Evolutionary conservation across 2,329 filamentous ascomycete genomes (phyloP), one percentile per base, ranked within the genome.

Genomic region (Pestalotiopsis sp.): DNA sequence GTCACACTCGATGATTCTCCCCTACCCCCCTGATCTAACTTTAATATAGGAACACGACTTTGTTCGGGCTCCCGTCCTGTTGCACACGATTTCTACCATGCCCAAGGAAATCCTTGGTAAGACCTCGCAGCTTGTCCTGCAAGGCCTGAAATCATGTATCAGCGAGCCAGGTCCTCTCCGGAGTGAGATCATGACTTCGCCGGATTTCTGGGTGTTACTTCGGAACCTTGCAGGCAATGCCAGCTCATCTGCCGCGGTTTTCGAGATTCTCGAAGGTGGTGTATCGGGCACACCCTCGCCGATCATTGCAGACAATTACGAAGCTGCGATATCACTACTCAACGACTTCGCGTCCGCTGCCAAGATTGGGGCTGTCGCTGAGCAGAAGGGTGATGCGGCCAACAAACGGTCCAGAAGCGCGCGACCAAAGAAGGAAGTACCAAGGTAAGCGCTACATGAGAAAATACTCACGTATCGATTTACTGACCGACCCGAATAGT

Each of bases 121-220:
- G 77, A 91, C 93, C 17, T 91, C 94, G 0, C 84, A 89, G 39
- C 87, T 93, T 4, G 88, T 97, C 0, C 83, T 97, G 20, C 91
- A 92, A 73, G 95, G 95, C 0, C 83, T 99, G 30, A 88, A 90
- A 58, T 85, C 90, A 58, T 98, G 94, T 74, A 92, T 97, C 71
- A 89, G 91, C 64, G 89, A 92, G 68, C 89, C 93, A 0, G 90
- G 90, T 30, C 89, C 92, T 13, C 83, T 99, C 35, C 90, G 93
- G 67, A 97, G 93, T 72, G 95, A 98, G 80, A 92, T 98, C 72
- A 97, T 97, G 80, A 95, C 93, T 14, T 98, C 95, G 20, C 96
- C 96, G 0, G 96, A 99, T 76, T 98, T 99, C 79, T 99, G 96
- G 96, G 91, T 92, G 4, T 92, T 98, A 14, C 84, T 99, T 65